Percentiles rank a stretch among this genome's conserved stretches.
phyloP scores from a whole-genome alignment of 2,329 filamentous ascomycete genomes.

The Neonectria sp. region DNA sequence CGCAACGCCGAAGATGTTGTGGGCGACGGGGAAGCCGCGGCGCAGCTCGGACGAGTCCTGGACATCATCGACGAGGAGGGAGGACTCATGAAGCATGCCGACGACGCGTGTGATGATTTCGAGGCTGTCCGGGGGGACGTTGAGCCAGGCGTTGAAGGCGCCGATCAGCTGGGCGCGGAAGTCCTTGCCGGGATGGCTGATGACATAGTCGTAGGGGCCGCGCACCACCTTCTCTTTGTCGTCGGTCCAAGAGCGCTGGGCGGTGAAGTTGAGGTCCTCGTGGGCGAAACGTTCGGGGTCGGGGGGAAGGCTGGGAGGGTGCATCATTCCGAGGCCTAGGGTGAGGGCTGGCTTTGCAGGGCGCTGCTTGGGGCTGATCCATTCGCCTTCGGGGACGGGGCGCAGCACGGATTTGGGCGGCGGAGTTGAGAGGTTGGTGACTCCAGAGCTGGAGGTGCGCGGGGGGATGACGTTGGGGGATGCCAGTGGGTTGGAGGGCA shows the following conservation, averaged over 20 bases:
- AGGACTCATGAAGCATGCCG: constrained; percentile 89
- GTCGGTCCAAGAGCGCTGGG: constrained; percentile 73
- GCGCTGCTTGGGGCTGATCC: constrained; percentile 63
- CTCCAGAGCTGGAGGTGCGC: constrained; percentile 72
- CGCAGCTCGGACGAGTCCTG: constrained; percentile 85
- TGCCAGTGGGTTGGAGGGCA: constrained; percentile 50
- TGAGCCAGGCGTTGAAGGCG: constrained; percentile 86
- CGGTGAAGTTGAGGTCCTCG: constrained; percentile 68
- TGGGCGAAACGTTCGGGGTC: constrained; percentile 68
- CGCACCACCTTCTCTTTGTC: constrained; percentile 85
- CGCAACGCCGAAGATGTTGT: constrained; percentile 86
- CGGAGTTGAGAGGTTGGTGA: constrained; percentile 42
- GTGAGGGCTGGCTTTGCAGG: constrained; percentile 30
- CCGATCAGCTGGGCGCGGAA: constrained; percentile 85
- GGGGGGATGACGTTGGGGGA: constrained; percentile 78
- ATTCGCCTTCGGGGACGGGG: constrained; percentile 73
- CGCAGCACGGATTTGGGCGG: constrained; percentile 59
- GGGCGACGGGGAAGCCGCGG: constrained; percentile 85
- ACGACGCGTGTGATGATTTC: constrained; percentile 84
- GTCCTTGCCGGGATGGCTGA: constrained; percentile 86
- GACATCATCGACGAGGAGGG: constrained; percentile 88
- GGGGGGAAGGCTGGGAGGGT: constrained; percentile 57
- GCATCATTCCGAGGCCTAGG: constrained; percentile 47
- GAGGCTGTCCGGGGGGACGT: constrained; percentile 79
- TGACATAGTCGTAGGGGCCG: constrained; percentile 86